Evolutionary conservation across 2,329 filamentous ascomycete species (phyloP), one percentile per base, ranked within the genome.

Genomic region (Pestalotiopsis sp.): DNA sequence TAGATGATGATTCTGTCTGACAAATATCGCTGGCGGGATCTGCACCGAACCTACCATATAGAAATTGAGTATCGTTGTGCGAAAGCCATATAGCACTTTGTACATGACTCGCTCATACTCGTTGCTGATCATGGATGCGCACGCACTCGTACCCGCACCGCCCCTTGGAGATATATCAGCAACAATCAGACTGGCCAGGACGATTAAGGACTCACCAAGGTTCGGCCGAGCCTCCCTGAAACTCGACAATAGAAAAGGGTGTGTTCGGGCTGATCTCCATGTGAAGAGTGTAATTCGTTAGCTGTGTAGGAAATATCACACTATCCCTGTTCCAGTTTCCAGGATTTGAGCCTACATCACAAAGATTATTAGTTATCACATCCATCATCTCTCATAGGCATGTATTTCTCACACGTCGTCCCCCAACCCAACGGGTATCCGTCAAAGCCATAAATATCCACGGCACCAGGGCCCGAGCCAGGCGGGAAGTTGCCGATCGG

Each of bases 31-130:
- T 17, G 20, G 6, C 45, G 17, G 2, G 45, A 20, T 9, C 40
- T 45, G 14, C 3, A 20, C 5, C 17, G 20, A 11, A 52, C 45
- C 6, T 7, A 52, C 45, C 87, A 65, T 88, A 38, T 2, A 41
- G 70, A 93, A 75, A 71, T 90, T 94, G 69, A 94, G 83, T 4
- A 95, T 88, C 0, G 87, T 89, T 4, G 90, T 86, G 0, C 89
- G 90, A 17, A 90, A 87, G 49, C 88, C 88, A 66, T 90, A 87
- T 57, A 90, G 84, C 72, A 93, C 93, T 83, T 94, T 95, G 80
- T 93, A 92, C 74, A 93, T 92, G 0, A 95, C 90, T n/a, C 92
- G 84, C 68, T 91, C 89, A 70, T 93, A 93, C 72, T 94, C 90
- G 14, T 90, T 82, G 70, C 92, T 91, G 2, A 93, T 80, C 1